A percentile compares a stretch with the other conserved stretches of the same genome.
phyloP scores from a whole-genome alignment of 2,329 filamentous ascomycete species.

The Penicillium brevicompactum region DNA sequence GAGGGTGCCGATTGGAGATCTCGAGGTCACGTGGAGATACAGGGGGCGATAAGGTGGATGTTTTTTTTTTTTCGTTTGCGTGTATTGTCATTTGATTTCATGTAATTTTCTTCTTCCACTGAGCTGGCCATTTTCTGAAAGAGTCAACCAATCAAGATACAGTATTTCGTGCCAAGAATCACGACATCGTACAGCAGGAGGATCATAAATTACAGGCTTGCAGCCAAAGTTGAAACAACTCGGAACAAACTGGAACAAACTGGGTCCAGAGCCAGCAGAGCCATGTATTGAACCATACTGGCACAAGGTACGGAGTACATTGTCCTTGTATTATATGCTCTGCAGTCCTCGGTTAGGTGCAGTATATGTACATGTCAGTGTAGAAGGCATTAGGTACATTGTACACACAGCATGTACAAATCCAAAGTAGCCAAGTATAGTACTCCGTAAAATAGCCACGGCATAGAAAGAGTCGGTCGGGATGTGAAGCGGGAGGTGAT shows the following conservation, averaged over 20 bases:
- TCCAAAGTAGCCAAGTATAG: neutral
- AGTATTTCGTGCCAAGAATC: conserved; percentile 6
- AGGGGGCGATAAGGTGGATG: neutral
- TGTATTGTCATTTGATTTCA: neutral
- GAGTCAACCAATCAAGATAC: neutral
- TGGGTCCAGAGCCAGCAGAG: neutral
- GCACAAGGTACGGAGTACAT: neutral
- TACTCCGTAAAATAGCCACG: neutral
- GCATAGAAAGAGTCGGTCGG: conserved; percentile 1
- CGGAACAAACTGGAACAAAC: neutral
- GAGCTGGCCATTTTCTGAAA: neutral
- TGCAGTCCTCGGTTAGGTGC: conserved; percentile 17
- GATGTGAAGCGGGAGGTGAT: conserved; percentile 8
- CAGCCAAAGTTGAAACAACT: neutral
- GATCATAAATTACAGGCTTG: neutral
- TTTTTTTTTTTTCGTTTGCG: neutral
- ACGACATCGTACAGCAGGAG: conserved; percentile 2
- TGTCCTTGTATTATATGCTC: conserved; percentile 2
- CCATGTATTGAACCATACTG: too few relatives aligned
- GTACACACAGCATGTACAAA: neutral
- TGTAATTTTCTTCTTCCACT: neutral
- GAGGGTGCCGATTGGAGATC: neutral
- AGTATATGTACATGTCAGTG: conserved; percentile 13
- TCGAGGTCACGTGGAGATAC: conserved; percentile 18
- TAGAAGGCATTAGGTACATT: neutral